Evolutionary conservation across 345 rosid species (phyloP).

Genomic region (Murraya paniculata): DNA sequence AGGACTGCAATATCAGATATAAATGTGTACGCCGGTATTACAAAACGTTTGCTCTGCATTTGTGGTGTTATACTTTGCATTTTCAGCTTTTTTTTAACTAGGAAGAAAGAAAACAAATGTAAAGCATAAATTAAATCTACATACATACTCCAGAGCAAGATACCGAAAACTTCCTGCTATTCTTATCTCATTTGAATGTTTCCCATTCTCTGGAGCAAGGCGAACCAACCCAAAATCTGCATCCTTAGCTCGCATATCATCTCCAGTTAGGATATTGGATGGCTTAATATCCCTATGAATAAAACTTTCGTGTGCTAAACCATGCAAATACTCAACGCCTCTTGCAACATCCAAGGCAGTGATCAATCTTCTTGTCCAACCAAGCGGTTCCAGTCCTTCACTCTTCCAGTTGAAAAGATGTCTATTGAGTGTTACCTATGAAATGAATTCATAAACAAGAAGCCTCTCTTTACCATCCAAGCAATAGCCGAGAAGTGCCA

Average conservation of each 20-base stretch:
- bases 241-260: slow-evolving; percentile 55
- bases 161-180: slow-evolving; percentile 60
- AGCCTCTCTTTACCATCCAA: background rate
- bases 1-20: too few species aligned
- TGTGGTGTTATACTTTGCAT: too few species aligned
- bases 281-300: slow-evolving; percentile 56
- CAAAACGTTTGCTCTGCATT: too few species aligned
- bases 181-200: slow-evolving; percentile 40
- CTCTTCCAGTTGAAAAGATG: background rate
- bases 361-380: background rate
- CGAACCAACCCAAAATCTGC: slow-evolving; percentile 58
- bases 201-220: slow-evolving; percentile 45
- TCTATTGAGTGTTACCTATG: slow-evolving; percentile 16
- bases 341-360: background rate
- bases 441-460: slow-evolving; percentile 3
- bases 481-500: slow-evolving; percentile 34
- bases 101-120: too few species aligned
- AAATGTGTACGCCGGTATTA: too few species aligned
- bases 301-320: slow-evolving; percentile 46
- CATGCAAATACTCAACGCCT: background rate
- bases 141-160: slow-evolving; percentile 57
- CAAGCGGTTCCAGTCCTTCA: background rate
- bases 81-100: too few species aligned
- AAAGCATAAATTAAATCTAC: slow-evolving; percentile 13
- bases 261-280: slow-evolving; percentile 53